Percentiles rank a stretch among this genome's conserved stretches.
phyloP scores from a whole-genome alignment of 306 rosid genomes.

The Geum urbanum region DNA sequence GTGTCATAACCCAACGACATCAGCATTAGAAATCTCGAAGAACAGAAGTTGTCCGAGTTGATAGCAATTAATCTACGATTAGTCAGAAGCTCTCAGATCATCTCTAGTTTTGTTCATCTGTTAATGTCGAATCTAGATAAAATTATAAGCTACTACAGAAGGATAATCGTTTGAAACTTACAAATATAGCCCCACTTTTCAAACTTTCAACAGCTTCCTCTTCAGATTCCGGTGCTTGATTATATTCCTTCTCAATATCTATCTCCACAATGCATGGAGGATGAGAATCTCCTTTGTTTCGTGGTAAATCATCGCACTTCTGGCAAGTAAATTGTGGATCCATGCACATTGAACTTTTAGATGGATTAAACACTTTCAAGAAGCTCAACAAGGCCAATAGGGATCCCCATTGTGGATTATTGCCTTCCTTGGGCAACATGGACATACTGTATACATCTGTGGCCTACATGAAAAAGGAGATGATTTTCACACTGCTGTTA shows the following conservation, averaged over 20 bases:
- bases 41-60: slow-evolving; percentile 1
- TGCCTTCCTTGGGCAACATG: slow-evolving; percentile 46
- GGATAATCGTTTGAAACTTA: slow-evolving; percentile 42
- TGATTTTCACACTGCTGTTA: slow-evolving; percentile 1
- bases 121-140: slow-evolving; percentile 5
- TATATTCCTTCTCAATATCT: slow-evolving; percentile 50
- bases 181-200: slow-evolving; percentile 56
- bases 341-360: slow-evolving; percentile 41
- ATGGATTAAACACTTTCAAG: slow-evolving; percentile 56
- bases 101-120: neutral
- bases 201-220: slow-evolving; percentile 56
- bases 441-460: slow-evolving; percentile 61
- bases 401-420: slow-evolving; percentile 45
- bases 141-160: slow-evolving; percentile 12
- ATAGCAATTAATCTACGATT: slow-evolving; percentile 1
- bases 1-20: slow-evolving; percentile 32
- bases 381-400: slow-evolving; percentile 52
- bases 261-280: slow-evolving; percentile 62
- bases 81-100: neutral
- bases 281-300: slow-evolving; percentile 41
- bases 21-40: slow-evolving; percentile 15
- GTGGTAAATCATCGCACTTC: slow-evolving; percentile 51
- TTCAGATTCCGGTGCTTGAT: slow-evolving; percentile 42
- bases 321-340: slow-evolving; percentile 52
- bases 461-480: slow-evolving; percentile 43